phyloP scores from a whole-genome alignment of 805 yeast genomes.

The Clavispora asparagi region DNA sequence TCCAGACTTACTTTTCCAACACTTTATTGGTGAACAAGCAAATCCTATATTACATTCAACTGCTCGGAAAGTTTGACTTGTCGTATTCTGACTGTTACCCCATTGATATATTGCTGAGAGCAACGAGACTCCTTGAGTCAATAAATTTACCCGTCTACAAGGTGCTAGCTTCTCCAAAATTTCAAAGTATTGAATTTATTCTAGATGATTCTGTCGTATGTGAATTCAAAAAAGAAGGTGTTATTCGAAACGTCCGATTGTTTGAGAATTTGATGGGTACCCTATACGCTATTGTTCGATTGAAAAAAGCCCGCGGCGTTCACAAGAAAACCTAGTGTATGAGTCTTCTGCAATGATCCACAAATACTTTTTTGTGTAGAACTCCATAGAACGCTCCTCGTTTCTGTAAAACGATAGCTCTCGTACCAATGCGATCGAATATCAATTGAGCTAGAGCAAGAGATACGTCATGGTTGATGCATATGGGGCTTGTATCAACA shows the following conservation, averaged over 20 bases:
- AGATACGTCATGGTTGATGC: constrained; percentile 43
- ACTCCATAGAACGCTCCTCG: constrained; percentile 47
- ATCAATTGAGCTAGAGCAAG: constrained; percentile 46
- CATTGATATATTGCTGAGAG: background rate
- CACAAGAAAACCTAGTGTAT: background rate
- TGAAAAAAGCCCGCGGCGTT: background rate
- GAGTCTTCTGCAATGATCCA: constrained; percentile 35
- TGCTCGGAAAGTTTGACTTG: background rate
- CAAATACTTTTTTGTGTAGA: constrained; percentile 48
- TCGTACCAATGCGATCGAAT: constrained; percentile 47
- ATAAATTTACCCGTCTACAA: background rate
- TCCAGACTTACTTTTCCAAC: constrained; percentile 5
- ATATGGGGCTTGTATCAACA: constrained; percentile 44
- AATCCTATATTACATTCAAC: constrained; percentile 2
- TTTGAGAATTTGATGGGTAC: constrained; percentile 9
- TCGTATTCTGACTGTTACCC: background rate
- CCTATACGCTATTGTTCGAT: constrained; percentile 5
- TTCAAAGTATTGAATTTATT: background rate
- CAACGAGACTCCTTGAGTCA: background rate
- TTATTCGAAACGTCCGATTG: constrained; percentile 6
- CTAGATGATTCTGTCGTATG: background rate
- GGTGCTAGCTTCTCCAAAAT: background rate
- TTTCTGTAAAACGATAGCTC: constrained; percentile 42
- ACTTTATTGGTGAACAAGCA: constrained; percentile 6
- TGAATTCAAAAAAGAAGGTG: constrained; percentile 1